A percentile compares a stretch with the other conserved stretches of the same genome.
Conservation (phyloP, 371 early-diverging fungal species). For the Mortierella sp. region DNA sequence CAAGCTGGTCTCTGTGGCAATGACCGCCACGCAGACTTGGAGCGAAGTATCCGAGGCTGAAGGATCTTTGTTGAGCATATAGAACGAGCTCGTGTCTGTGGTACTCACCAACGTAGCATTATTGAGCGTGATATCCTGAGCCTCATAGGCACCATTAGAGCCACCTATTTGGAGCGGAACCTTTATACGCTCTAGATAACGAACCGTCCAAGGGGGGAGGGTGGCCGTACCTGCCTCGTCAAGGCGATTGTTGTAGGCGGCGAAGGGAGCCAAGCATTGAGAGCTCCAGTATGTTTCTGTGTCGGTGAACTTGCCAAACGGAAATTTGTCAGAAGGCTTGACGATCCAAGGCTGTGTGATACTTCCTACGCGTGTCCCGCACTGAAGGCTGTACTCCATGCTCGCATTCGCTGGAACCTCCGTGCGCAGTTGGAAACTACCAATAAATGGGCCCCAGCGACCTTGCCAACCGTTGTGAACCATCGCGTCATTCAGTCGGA, state of each 20-base stretch:
- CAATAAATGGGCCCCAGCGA: constrained; percentile 12
- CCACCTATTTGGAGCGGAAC: constrained; percentile 5
- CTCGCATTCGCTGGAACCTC: constrained; percentile 17
- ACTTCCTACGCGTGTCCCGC: constrained; percentile 9
- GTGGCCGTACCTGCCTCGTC: not conserved
- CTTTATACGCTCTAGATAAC: constrained; percentile 23
- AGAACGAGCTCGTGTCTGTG: constrained; percentile 23
- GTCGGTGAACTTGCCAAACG: constrained; percentile 23
- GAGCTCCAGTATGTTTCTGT: constrained; percentile 32
- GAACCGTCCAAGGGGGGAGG: constrained; percentile 1
- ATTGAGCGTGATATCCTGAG: constrained; percentile 8
- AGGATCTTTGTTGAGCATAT: constrained; percentile 10
- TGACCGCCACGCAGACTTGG: constrained; percentile 30
- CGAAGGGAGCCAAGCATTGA: constrained; percentile 16
- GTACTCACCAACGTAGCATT: constrained; percentile 11
- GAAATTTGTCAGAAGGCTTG: constrained; percentile 6
- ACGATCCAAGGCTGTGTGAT: constrained; percentile 27
- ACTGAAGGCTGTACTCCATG: constrained; percentile 34
- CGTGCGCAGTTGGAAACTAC: constrained; percentile 24
- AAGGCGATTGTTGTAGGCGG: constrained; percentile 2
- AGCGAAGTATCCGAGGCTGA: not conserved
- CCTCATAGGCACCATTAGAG: not conserved
- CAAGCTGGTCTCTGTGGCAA: constrained; percentile 17
- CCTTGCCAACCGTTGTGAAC: constrained; percentile 24
- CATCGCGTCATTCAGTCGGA: constrained; percentile 40